Conservation (phyloP, 139 green algal genomes). For the Chlorella sp. region DNA sequence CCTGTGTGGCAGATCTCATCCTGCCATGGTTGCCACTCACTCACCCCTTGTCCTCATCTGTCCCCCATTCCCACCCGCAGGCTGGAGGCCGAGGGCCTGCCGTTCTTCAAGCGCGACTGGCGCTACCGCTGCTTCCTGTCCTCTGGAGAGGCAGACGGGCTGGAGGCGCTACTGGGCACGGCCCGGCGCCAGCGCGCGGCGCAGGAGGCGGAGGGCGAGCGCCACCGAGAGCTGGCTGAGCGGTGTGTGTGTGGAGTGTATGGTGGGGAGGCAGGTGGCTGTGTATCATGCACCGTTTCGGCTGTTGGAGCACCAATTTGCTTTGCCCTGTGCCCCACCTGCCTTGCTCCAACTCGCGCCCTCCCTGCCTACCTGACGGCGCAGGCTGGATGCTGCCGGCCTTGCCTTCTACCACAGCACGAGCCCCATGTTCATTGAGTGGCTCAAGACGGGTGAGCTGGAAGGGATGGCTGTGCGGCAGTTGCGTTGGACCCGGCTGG, state of each 20-base stretch:
- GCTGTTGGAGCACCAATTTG: too few relatives aligned
- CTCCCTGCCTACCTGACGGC: too few relatives aligned
- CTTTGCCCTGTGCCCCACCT: too few relatives aligned
- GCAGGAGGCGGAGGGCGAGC: not conserved
- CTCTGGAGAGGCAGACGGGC: not conserved
- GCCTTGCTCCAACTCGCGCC: too few relatives aligned
- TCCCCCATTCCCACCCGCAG: not conserved
- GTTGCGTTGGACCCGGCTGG: too few relatives aligned
- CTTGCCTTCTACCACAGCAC: not conserved
- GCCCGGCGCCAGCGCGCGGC: not conserved
- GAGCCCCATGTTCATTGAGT: not conserved
- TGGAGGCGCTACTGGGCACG: not conserved
- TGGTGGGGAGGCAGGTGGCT: too few relatives aligned
- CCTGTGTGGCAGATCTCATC: not conserved
- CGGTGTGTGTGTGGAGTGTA: too few relatives aligned
- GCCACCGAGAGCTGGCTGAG: conserved; percentile 14
- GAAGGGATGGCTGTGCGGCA: too few relatives aligned
- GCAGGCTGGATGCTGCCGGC: not conserved
- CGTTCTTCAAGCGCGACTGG: conserved; percentile 1
- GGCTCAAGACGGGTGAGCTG: not conserved
- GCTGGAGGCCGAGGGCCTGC: not conserved
- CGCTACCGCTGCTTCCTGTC: not conserved
- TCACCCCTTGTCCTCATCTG: not conserved
- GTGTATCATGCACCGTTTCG: too few relatives aligned
- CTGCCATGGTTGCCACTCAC: not conserved